These are phyloP conservation scores for Seiridium cupressi DNA, from an alignment of 2,329 filamentous ascomycete genomes.

Conservation along the genomic window DNA sequence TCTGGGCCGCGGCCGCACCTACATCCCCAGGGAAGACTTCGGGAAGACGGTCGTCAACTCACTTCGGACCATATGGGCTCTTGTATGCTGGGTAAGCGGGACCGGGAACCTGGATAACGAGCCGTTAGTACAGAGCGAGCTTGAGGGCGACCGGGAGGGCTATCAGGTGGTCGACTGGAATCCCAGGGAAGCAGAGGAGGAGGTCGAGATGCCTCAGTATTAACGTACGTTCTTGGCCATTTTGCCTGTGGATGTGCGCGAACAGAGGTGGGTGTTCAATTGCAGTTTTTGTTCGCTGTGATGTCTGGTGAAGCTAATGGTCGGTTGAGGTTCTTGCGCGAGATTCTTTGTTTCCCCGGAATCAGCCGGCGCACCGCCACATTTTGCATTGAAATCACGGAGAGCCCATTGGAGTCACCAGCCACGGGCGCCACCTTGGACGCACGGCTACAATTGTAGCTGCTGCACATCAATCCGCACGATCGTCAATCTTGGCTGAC, in stretches of 20 bases:
- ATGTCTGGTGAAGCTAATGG: conserved; percentile 4
- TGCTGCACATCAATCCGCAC: too few relatives aligned
- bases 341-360: conserved; percentile 23
- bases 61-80: conserved; percentile 67
- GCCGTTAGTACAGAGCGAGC: conserved; percentile 10
- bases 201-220: not conserved
- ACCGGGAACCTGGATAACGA: conserved; percentile 39
- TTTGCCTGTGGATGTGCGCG: conserved; percentile 15
- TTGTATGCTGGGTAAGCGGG: conserved; percentile 46
- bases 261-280: conserved; percentile 18
- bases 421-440: too few relatives aligned
- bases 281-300: conserved; percentile 9
- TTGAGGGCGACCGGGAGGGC: not conserved
- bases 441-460: too few relatives aligned
- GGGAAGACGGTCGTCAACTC: conserved; percentile 32
- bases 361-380: conserved; percentile 17
- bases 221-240: conserved; percentile 24
- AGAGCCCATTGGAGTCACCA: too few relatives aligned
- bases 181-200: not conserved
- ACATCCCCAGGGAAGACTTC: conserved; percentile 1
- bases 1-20: conserved; percentile 1
- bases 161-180: not conserved
- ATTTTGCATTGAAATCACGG: not conserved
- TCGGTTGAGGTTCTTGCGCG: conserved; percentile 23
- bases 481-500: too few relatives aligned